phyloP scores from a whole-genome alignment of 1,284 basidiomycete genomes.

The Pulveroboletus sp. region DNA sequence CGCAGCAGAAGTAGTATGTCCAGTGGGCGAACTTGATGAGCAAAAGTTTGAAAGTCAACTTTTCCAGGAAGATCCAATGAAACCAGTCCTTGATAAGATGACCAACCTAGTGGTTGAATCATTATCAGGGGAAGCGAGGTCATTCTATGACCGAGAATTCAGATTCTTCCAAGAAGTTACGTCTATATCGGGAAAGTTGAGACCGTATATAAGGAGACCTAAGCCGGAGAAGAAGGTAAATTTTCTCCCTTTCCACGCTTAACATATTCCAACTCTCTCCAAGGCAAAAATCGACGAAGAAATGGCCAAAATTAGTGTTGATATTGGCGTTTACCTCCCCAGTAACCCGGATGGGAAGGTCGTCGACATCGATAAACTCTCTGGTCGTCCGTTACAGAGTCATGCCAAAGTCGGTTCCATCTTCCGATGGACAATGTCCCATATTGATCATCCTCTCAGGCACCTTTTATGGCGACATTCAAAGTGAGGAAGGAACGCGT shows the following conservation, averaged over 20 bases:
- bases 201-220: slow-evolving; percentile 94
- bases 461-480: slow-evolving; percentile 99
- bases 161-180: slow-evolving; percentile 96
- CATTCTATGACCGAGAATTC: slow-evolving; percentile 96
- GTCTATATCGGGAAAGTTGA: slow-evolving; percentile 96
- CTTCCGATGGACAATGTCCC: background rate
- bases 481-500: slow-evolving; percentile 87
- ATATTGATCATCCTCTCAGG: slow-evolving; percentile 49
- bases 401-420: slow-evolving; percentile 83
- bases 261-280: slow-evolving; percentile 4
- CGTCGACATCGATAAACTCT: slow-evolving; percentile 95
- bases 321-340: slow-evolving; percentile 94
- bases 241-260: background rate
- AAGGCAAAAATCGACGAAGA: slow-evolving; percentile 99
- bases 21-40: background rate
- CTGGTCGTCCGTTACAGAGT: slow-evolving; percentile 93
- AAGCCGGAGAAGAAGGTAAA: slow-evolving; percentile 96
- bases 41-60: background rate
- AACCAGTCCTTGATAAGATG: slow-evolving; percentile 90
- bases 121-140: slow-evolving; percentile 87
- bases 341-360: slow-evolving; percentile 97
- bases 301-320: slow-evolving; percentile 94
- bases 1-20: slow-evolving; percentile 72
- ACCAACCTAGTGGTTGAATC: slow-evolving; percentile 81
- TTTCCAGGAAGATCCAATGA: slow-evolving; percentile 87